These are phyloP conservation scores for Euphorbia peplus DNA, from an alignment of 345 rosid genomes.

Conservation along the genomic window DNA sequence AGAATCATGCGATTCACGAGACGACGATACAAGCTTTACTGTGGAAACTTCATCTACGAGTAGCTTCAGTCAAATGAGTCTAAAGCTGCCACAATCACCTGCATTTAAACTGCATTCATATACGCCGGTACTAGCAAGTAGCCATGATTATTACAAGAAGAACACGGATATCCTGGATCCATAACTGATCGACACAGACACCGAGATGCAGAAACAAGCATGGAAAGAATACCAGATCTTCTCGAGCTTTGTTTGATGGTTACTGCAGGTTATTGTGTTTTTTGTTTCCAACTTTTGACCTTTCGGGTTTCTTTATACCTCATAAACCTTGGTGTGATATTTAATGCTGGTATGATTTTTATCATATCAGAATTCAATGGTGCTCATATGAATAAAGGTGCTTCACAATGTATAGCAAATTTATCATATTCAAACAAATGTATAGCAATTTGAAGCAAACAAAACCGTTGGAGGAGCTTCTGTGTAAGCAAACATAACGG, in stretches of 20 bases:
- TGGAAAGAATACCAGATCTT: not conserved
- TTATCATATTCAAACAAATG: no score
- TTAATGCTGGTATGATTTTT: no score
- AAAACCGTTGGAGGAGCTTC: no score
- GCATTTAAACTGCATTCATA: not conserved
- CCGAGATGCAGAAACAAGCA: no score
- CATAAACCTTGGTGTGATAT: no score
- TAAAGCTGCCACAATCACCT: slow-evolving; percentile 19
- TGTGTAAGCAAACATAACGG: no score
- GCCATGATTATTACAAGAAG: slow-evolving; percentile 7
- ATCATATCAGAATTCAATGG: no score
- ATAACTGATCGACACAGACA: not conserved
- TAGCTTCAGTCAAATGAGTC: slow-evolving; percentile 12
- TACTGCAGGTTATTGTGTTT: not conserved
- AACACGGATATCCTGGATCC: not conserved
- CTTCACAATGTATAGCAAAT: no score
- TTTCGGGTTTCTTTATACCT: no score
- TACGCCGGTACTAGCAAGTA: slow-evolving; percentile 16
- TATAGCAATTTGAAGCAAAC: no score
- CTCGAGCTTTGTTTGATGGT: not conserved
- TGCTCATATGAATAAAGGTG: no score
- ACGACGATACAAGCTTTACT: slow-evolving; percentile 16
- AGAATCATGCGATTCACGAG: slow-evolving; percentile 32
- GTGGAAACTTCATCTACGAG: slow-evolving; percentile 9
- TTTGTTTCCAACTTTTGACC: no score